Base-by-base conservation (phyloP, 768 basidiomycete species). In the Scleroderma citrinum region DNA sequence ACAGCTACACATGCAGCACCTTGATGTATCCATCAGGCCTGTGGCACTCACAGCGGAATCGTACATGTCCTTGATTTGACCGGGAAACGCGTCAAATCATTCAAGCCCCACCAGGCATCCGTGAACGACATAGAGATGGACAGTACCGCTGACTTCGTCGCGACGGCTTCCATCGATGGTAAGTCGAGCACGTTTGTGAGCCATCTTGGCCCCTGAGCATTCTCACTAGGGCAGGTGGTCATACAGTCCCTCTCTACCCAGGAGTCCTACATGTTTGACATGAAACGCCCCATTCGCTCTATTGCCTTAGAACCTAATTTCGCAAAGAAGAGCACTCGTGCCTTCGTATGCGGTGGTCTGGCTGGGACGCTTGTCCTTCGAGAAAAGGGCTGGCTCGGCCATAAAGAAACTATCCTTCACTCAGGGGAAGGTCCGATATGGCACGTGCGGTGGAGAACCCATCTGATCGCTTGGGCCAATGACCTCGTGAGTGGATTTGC, bases 321-420 rank as follows among this genome's bases (percentile, higher is more conserved):
- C 53, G 81, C 86, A 3, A 88, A 87, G 67, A 80, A 79, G 44
- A 75, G 76, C 32, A 80, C 87, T 7, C 77, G 91, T 19, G 78
- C 87, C 0, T 85, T 96, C 57, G 87, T 96, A 11, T 91, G 87
- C 48, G 96, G 95, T 19, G 96, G 96, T 8, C 77, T 95, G 76
- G 86, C 90, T 0, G 95, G 96, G 4, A 82, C 76, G 19, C 71
- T 99, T 23, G 73, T 89, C n/a, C 59, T 96, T 57, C 81, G 88
- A 54, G 95, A 97, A 72, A 97, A 96, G 62, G 90, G 93, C 6
- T 97, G 96, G 94, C 69, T 97, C 1, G 93, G 95, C 0, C 89
- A 96, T 59, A 96, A 90, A 60, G 93, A 95, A 64, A 89, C 85
- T 0, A 66, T 85, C 6, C 64, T 96, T 17, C 85, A 92, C 60